A percentile compares a stretch with the other conserved stretches of the same genome.
Evolutionary conservation across 2,329 filamentous ascomycete species (phyloP).

Genomic region (Fusarium nelsonii): DNA sequence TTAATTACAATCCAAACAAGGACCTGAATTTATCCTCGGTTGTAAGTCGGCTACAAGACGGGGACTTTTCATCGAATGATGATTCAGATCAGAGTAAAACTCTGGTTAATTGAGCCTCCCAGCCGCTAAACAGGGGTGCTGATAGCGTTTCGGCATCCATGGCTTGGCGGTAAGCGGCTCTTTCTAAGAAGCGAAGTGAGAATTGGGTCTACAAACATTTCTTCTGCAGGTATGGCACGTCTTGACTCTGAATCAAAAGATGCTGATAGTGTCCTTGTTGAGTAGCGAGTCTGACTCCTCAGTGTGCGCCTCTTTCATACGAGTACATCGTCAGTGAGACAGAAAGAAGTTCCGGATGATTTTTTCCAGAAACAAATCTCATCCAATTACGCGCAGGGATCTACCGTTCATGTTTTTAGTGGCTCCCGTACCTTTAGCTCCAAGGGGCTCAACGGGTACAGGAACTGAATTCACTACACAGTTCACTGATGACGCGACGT

Average conservation of each 20-base stretch:
- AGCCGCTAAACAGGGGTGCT: slow-evolving; percentile 23
- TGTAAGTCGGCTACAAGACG: slow-evolving; percentile 39
- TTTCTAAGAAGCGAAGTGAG: slow-evolving; percentile 7
- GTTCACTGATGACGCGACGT: slow-evolving; percentile 23
- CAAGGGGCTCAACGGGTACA: slow-evolving; percentile 18
- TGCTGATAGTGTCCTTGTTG: neutral
- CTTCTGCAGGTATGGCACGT: no score
- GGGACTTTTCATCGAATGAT: slow-evolving; percentile 22
- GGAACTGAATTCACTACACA: slow-evolving; percentile 8
- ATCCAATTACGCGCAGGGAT: slow-evolving; percentile 10
- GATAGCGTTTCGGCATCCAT: slow-evolving; percentile 19
- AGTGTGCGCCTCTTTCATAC: neutral
- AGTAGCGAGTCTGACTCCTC: slow-evolving; percentile 15
- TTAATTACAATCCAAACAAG: slow-evolving; percentile 30
- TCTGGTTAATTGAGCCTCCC: slow-evolving; percentile 16
- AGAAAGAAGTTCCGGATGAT: neutral
- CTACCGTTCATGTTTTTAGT: slow-evolving; percentile 3
- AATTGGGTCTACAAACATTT: neutral
- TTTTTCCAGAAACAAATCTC: slow-evolving; percentile 20
- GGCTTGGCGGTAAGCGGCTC: slow-evolving; percentile 37
- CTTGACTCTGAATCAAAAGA: neutral
- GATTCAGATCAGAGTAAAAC: neutral
- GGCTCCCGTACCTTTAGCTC: neutral
- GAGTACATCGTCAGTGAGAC: neutral
- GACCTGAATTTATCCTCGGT: slow-evolving; percentile 43